Conservation (phyloP, 768 basidiomycete genomes). For the Lanmaoa rubissima region DNA sequence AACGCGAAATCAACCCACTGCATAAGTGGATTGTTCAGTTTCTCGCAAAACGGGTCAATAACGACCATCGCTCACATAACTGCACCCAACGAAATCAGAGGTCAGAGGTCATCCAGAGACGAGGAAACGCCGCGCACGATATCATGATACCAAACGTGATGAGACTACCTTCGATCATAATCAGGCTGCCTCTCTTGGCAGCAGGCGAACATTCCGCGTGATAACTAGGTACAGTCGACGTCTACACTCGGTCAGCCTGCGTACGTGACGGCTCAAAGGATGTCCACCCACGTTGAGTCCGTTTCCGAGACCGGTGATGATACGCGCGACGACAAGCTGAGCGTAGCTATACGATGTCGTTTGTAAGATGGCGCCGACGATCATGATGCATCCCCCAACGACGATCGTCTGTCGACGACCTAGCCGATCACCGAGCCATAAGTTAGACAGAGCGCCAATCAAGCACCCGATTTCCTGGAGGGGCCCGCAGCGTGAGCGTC, state of each 20-base stretch:
- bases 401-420: constrained; percentile 59
- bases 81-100: constrained; percentile 2
- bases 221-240: constrained; percentile 63
- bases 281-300: constrained; percentile 49
- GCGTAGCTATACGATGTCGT: constrained; percentile 54
- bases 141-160: constrained; percentile 65
- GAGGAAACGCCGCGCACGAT: constrained; percentile 40
- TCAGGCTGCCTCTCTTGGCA: constrained; percentile 55
- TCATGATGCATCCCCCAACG: constrained; percentile 58
- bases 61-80: constrained; percentile 20
- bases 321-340: constrained; percentile 60
- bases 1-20: constrained; percentile 67
- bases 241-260: constrained; percentile 34
- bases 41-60: not conserved
- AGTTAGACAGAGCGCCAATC: constrained; percentile 58
- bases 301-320: constrained; percentile 63
- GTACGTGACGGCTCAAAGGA: too few species aligned
- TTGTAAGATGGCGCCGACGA: constrained; percentile 61
- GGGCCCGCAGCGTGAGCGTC: not conserved
- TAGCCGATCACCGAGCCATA: constrained; percentile 58
- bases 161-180: constrained; percentile 63
- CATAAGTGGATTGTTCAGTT: constrained; percentile 2
- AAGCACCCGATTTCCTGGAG: constrained; percentile 63
- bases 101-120: not conserved
- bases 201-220: constrained; percentile 67